A percentile compares a stretch with the other conserved stretches of the same genome.
Evolutionary conservation across 305 asterid species (phyloP).

Genomic region (Rubia balearica): DNA sequence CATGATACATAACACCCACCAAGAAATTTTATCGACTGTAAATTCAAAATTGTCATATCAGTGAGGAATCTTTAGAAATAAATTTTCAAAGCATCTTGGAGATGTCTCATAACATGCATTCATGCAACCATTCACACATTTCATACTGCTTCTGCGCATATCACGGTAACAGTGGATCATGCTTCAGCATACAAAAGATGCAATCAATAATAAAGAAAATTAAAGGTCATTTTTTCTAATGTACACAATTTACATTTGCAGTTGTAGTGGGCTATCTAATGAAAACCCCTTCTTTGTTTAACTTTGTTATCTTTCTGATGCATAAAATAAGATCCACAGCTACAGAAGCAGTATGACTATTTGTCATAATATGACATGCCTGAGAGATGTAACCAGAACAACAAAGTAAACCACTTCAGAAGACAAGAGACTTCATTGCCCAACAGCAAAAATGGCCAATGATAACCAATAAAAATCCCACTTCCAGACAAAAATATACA

Average conservation of each 20-base stretch:
- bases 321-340: background rate
- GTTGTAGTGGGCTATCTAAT: background rate
- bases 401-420: background rate
- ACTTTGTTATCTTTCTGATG: background rate
- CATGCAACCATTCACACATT: background rate
- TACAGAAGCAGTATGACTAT: background rate
- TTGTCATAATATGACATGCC: background rate
- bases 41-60: conserved; percentile 3
- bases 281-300: background rate
- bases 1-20: background rate
- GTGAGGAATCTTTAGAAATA: background rate
- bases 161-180: background rate
- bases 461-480: background rate
- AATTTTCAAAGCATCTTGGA: background rate
- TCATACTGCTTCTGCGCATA: background rate
- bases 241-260: background rate
- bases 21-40: conserved; percentile 5
- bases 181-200: background rate
- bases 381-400: background rate
- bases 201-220: background rate
- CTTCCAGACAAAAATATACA: background rate
- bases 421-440: background rate
- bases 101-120: background rate
- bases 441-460: background rate
- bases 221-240: background rate